Evolutionary conservation across 2,329 filamentous ascomycete genomes (phyloP), one percentile per base, ranked within the genome.

Genomic region (Penicillium olsonii): DNA sequence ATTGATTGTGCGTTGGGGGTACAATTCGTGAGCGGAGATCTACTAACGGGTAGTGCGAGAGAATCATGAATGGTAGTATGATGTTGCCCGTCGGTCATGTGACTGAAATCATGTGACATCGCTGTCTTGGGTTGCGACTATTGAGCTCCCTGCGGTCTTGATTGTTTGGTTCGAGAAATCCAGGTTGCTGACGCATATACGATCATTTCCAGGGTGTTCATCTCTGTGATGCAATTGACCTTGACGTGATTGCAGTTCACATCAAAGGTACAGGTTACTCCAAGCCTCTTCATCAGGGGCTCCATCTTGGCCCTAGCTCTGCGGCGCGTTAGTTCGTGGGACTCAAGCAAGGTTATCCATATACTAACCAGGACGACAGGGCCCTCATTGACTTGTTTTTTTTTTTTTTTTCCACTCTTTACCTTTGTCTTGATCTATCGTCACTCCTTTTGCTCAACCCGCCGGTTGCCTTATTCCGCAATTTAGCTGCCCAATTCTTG

Each of bases 31-130:
- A 41, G 40, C 53, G 44, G 52, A 59, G 53, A 52, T 50, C 41
- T 57, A 47, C 42, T 45, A 45, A 54, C 50, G 56, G 56, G 51
- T 59, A 52, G 62, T 63, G 64, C 52, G 63, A 58, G 58, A 58
- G 65, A 64, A 65, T 60, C 57, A 52, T 60, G 60, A 57, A 54
- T 50, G 29, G 54, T 66, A 61, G 61, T 62, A 67, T 68, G 66
- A 68, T 67, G 65, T 67, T 66, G 55, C 55, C 56, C 57, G 52
- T 29, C 54, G 56, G 58, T 62, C 61, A 64, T 61, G 58, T 63
- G 57, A 56, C 62, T 29, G n/a, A 55, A 55, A 57, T 62, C 61
- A 64, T 59, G 58, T 63, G 57, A 56, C 62, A 57, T 61, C 38
- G 47, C 41, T 15, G 37, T 40, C 43, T 35, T 37, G 37, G 49